Base-by-base conservation (phyloP, 371 early-diverging fungal genomes). In the Mucor mucedo region DNA sequence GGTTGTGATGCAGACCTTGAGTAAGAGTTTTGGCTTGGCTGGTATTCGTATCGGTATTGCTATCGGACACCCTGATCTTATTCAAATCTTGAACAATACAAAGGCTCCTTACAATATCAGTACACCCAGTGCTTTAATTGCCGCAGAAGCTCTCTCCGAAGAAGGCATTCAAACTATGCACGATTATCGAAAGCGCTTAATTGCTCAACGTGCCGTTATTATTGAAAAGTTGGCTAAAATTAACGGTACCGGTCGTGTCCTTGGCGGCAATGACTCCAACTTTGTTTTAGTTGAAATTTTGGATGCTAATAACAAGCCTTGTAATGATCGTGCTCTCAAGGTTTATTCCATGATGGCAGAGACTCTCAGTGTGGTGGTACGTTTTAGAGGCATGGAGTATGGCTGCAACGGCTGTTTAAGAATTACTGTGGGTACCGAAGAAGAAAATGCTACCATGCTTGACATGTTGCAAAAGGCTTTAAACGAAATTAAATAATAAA, bases 101-200 rank as follows among this genome's bases (percentile, higher is more conserved):
- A 99, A 99, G 77, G 97, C 99, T 11, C 99, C 99, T 8, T 99
- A 99, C 84, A 98, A 96, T 77, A 92, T 99, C 60, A 91, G 92
- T 45, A 91, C 95, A 10, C 89, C 92, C 38, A 92, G 96, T 21
- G 89, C 95, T 55, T 65, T 83, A 14, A 75, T 93, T 40, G 98
- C 93, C 14, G 81, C 80, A 55, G 77, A 89, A 8, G 96, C 97
- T 1, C 82, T 98, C 27, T 84, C 87, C 28, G 78, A 82, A 29
- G 78, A 76, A 28, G 93, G 92, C n/a, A 61, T 96, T 21, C 70
- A 69, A n/a, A 78, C 72, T 40, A 94, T 97, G 91, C 67, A 75
- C 21, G 66, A 65, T 16, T 82, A 90, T 67, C 84, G 87, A 32
- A 60, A 69, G 0, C 53, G 67, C 40, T 79, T 97, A 61, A 72